These are phyloP conservation scores for Calocybe gambosa DNA, from an alignment of 1,284 basidiomycete species.

Conservation along the genomic window DNA sequence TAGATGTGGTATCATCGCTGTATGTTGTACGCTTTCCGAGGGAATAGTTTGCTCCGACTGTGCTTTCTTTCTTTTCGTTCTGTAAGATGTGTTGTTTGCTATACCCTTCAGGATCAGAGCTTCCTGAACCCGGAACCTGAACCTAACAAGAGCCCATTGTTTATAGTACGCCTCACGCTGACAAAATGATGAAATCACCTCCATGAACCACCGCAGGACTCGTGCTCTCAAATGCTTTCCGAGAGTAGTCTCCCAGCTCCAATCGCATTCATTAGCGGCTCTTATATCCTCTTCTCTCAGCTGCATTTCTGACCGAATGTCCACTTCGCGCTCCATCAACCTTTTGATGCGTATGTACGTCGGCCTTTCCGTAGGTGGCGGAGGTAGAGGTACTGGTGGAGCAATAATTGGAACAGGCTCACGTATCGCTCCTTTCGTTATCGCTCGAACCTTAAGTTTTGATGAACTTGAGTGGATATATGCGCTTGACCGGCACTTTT, in stretches of 20 bases:
- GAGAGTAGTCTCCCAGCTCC: conserved; percentile 19
- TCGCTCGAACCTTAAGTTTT: not conserved
- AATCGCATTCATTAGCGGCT: conserved; percentile 7
- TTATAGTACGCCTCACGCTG: not conserved
- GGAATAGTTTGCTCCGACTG: not conserved
- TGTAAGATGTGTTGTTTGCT: not conserved
- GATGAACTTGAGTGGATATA: not conserved
- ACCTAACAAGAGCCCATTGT: not conserved
- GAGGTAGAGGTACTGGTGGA: conserved; percentile 35
- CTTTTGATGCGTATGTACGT: conserved; percentile 37
- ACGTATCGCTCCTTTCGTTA: not conserved
- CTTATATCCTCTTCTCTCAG: conserved; percentile 16
- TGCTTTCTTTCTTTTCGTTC: not conserved
- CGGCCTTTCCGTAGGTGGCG: conserved; percentile 31
- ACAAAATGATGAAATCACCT: conserved; percentile 23
- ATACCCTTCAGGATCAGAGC: not conserved
- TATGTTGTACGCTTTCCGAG: not conserved
- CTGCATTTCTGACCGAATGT: conserved; percentile 26
- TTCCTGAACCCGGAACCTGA: not conserved
- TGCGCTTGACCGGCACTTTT: not conserved
- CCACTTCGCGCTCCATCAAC: conserved; percentile 37
- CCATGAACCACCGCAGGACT: conserved; percentile 37
- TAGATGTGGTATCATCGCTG: not conserved
- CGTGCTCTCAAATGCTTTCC: conserved; percentile 25
- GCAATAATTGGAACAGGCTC: conserved; percentile 45